Evolutionary conservation across 805 yeast genomes (phyloP).

Genomic region (Candida sithepensis): DNA sequence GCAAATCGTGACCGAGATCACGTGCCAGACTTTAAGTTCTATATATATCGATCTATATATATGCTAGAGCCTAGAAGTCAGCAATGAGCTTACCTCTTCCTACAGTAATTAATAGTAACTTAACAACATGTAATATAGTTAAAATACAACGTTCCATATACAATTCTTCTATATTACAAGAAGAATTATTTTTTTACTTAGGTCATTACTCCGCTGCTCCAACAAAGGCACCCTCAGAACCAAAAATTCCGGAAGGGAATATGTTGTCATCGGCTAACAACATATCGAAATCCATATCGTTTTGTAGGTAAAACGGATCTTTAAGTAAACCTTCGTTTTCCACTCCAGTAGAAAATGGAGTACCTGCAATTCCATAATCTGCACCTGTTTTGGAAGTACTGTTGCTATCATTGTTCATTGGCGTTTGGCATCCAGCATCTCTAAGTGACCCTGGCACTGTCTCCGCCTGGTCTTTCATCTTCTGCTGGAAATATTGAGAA

Average conservation of each 20-base stretch:
- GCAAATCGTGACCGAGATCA: no score
- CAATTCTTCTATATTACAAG: no score
- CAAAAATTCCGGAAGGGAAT: background rate
- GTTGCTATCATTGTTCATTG: background rate
- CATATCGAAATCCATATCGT: slow-evolving; percentile 3
- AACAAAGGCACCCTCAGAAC: background rate
- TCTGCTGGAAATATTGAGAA: background rate
- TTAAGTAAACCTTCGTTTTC: background rate
- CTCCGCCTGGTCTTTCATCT: background rate
- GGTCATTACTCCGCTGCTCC: background rate
- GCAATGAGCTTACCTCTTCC: no score
- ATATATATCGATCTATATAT: no score
- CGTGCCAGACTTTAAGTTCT: no score
- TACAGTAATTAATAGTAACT: no score
- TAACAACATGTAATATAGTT: no score
- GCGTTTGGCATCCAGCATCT: background rate
- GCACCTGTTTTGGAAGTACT: background rate
- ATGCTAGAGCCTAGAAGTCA: no score
- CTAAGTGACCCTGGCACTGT: background rate
- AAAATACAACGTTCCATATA: no score
- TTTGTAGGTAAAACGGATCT: background rate
- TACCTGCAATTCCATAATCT: background rate
- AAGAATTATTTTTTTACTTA: background rate
- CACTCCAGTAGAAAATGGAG: background rate
- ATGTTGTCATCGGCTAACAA: background rate